Percentiles rank a stretch among this genome's conserved stretches.
These are phyloP conservation scores for Ziziphus jujuba DNA, from an alignment of 306 rosid species.

Conservation along the genomic window DNA sequence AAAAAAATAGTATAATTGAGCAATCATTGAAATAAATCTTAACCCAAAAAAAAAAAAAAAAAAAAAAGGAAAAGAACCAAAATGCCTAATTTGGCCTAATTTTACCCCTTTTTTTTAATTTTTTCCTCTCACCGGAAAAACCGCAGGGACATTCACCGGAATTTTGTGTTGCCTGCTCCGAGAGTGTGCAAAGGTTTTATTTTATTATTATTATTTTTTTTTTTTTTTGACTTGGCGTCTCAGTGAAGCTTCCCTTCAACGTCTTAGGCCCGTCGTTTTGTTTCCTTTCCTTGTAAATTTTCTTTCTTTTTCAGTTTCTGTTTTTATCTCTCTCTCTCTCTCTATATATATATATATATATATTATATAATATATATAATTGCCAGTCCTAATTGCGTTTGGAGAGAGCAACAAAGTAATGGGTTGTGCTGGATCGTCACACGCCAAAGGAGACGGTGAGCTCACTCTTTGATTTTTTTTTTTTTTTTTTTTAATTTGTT, in stretches of 20 bases:
- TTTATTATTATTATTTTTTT: background rate
- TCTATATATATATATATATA: background rate
- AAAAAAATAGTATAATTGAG: slow-evolving; percentile 19
- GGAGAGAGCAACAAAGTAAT: slow-evolving; percentile 29
- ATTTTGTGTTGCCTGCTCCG: slow-evolving; percentile 12
- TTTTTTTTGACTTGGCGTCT: slow-evolving; percentile 35
- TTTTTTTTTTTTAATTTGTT: slow-evolving; percentile 13
- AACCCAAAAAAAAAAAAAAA: background rate
- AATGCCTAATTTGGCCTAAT: background rate
- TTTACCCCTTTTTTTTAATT: slow-evolving; percentile 20
- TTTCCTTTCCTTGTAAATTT: slow-evolving; percentile 3
- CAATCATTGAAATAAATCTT: slow-evolving; percentile 26
- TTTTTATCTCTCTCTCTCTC: slow-evolving; percentile 1
- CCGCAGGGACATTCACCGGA: slow-evolving; percentile 24
- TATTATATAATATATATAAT: background rate
- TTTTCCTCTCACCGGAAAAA: slow-evolving; percentile 22
- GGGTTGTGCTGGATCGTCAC: slow-evolving; percentile 96
- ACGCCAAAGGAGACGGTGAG: slow-evolving; percentile 79
- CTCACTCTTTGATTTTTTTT: slow-evolving; percentile 16
- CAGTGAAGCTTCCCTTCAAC: slow-evolving; percentile 27
- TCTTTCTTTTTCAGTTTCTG: background rate
- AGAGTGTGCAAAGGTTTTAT: background rate
- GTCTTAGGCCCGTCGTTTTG: background rate
- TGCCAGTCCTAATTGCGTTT: background rate
- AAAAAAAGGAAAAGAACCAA: background rate